Conservation (phyloP, 805 yeast species). For the Ogataea trehaloabstinens region DNA sequence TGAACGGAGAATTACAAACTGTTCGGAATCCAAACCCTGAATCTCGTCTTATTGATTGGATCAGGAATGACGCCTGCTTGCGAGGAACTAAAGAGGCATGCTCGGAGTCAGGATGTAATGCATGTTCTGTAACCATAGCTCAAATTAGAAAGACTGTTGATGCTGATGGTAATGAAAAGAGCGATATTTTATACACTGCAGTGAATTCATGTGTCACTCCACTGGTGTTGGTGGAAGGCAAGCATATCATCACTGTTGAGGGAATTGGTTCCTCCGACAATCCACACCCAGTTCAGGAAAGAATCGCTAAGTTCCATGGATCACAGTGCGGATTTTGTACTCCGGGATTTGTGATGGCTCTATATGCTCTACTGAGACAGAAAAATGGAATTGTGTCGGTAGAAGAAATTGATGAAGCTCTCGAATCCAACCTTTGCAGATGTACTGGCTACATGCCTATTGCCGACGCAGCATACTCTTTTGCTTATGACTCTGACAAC, state of each 20-base stretch:
- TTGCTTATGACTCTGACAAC: constrained; percentile 35
- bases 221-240: constrained; percentile 42
- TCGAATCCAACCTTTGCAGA: constrained; percentile 47
- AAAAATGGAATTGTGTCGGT: constrained; percentile 35
- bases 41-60: constrained; percentile 42
- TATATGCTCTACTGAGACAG: constrained; percentile 41
- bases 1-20: constrained; percentile 38
- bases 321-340: constrained; percentile 53
- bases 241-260: constrained; percentile 46
- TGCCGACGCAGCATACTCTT: constrained; percentile 45
- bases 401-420: constrained; percentile 41
- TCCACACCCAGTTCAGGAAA: constrained; percentile 49
- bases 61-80: constrained; percentile 35
- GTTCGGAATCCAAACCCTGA: constrained; percentile 42
- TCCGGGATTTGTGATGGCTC: constrained; percentile 49
- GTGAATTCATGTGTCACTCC: constrained; percentile 49
- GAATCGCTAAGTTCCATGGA: constrained; percentile 47
- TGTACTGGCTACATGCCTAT: constrained; percentile 53
- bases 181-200: constrained; percentile 35
- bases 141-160: constrained; percentile 26
- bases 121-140: constrained; percentile 44
- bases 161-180: constrained; percentile 10
- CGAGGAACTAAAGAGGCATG: constrained; percentile 49
- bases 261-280: constrained; percentile 41
- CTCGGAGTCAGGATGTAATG: constrained; percentile 52